Evolutionary conservation across 441 rosid genomes (phyloP).

Genomic region (Brassica hybrid): DNA sequence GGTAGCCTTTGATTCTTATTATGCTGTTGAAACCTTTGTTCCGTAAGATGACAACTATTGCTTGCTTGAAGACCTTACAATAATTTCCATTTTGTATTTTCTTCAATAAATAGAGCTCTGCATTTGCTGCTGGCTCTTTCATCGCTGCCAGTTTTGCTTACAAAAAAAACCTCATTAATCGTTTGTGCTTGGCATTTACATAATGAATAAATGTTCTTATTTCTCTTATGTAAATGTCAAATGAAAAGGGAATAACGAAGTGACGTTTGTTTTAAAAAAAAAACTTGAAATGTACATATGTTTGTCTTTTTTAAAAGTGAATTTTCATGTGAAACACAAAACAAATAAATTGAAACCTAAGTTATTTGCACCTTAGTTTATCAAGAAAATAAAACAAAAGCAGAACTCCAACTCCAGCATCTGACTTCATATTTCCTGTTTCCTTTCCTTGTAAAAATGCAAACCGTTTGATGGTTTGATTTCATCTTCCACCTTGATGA

Average conservation of each 20-base stretch:
- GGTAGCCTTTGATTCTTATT: slow-evolving; percentile 50
- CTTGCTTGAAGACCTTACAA: background rate
- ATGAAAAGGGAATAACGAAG: background rate
- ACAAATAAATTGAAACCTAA: background rate
- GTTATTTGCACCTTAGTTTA: background rate
- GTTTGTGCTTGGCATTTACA: background rate
- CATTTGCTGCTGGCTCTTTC: background rate
- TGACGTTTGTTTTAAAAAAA: no score
- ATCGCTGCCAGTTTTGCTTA: background rate
- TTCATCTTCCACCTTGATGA: slow-evolving; percentile 18
- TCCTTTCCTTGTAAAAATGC: slow-evolving; percentile 26
- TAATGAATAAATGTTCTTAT: background rate
- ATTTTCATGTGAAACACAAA: background rate
- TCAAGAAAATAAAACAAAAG: background rate
- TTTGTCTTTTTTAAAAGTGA: background rate
- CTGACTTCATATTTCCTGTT: slow-evolving; percentile 29
- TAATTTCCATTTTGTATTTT: background rate
- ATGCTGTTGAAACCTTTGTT: background rate
- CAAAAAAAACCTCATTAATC: background rate
- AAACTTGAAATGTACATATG: no score
- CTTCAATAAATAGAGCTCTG: background rate
- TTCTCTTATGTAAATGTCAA: slow-evolving; percentile 1
- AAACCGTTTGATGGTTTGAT: slow-evolving; percentile 11
- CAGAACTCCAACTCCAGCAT: background rate
- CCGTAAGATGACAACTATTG: background rate